phyloP scores from a whole-genome alignment of 83 land plant species.

The Picea engelmannii region DNA sequence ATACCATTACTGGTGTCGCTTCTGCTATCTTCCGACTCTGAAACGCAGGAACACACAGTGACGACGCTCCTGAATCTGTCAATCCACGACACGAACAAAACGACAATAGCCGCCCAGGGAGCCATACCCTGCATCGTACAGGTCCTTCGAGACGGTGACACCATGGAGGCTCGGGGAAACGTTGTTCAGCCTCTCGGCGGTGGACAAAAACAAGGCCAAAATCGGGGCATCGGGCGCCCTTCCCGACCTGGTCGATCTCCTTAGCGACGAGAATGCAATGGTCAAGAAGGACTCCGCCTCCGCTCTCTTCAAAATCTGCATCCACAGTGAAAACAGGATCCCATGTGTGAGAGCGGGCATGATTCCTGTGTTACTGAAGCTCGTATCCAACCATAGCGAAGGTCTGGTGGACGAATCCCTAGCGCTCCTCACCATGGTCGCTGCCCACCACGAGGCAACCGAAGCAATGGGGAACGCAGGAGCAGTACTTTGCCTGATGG shows the following conservation, averaged over 20 bases:
- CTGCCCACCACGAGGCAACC: conserved; percentile 44
- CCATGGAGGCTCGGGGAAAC: conserved; percentile 54
- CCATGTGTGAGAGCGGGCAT: conserved; percentile 68
- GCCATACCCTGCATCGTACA: conserved; percentile 60
- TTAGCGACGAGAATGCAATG: conserved; percentile 42
- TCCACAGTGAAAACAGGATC: conserved; percentile 55
- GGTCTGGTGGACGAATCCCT: conserved; percentile 60
- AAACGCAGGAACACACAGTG: conserved; percentile 65
- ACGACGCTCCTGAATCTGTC: conserved; percentile 66
- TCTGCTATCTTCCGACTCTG: conserved; percentile 26
- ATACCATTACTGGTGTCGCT: conserved; percentile 44
- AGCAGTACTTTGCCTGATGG: conserved; percentile 55
- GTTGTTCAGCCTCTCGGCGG: conserved; percentile 27
- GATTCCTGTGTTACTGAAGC: conserved; percentile 38
- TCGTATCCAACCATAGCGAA: conserved; percentile 25
- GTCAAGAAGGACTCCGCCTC: conserved; percentile 79
- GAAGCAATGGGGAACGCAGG: conserved; percentile 45
- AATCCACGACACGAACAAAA: conserved; percentile 70
- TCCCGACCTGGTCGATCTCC: conserved; percentile 52
- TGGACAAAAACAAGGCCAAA: conserved; percentile 70
- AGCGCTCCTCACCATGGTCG: conserved; percentile 62
- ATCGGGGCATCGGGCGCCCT: conserved; percentile 70
- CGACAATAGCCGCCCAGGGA: conserved; percentile 59
- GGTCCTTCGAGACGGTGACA: conserved; percentile 32
- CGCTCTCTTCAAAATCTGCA: conserved; percentile 70